A percentile compares a stretch with the other conserved stretches of the same genome.
phyloP scores from a whole-genome alignment of 208 protist species.

The Acanthamoeba castellanii region DNA sequence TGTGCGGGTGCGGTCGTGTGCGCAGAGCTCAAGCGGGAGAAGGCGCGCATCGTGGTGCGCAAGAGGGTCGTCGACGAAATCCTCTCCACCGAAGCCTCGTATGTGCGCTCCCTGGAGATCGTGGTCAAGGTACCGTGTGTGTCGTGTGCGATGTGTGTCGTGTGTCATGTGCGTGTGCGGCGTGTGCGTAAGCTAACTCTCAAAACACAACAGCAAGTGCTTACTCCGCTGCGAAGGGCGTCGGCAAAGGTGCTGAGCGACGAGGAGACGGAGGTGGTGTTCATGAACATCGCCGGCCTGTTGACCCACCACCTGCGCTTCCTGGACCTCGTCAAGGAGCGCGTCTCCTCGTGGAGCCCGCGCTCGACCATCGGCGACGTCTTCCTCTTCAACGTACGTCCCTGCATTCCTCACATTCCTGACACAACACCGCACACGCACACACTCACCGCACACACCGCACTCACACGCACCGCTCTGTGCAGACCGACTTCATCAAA shows the following conservation, averaged over 20 bases:
- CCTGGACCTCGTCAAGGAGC: slow-evolving; percentile 54
- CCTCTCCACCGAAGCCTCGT: slow-evolving; percentile 1
- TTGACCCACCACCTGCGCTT: slow-evolving; percentile 54
- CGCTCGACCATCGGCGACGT: slow-evolving; percentile 66
- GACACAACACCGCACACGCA: not conserved
- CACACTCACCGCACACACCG: too few species aligned
- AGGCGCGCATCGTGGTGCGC: slow-evolving; percentile 36
- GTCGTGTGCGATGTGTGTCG: too few species aligned
- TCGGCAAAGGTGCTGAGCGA: slow-evolving; percentile 49
- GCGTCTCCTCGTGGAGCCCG: slow-evolving; percentile 19
- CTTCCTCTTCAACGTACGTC: slow-evolving; percentile 58
- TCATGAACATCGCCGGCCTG: slow-evolving; percentile 38
- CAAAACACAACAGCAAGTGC: slow-evolving; percentile 11
- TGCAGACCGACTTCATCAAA: slow-evolving; percentile 41
- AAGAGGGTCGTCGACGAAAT: slow-evolving; percentile 52
- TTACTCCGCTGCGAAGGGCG: not conserved
- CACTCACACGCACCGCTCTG: too few species aligned
- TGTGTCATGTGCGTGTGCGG: too few species aligned
- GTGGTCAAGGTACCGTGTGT: slow-evolving; percentile 25
- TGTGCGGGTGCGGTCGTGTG: not conserved
- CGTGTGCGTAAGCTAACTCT: not conserved
- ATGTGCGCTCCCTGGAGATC: slow-evolving; percentile 49
- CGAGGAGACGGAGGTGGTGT: slow-evolving; percentile 23
- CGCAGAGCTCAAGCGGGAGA: slow-evolving; percentile 66
- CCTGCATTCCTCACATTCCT: not conserved